A percentile compares a stretch with the other conserved stretches of the same genome.
Evolutionary conservation across 176 grass and related monocot genomes (phyloP).

Genomic region (Carex parvula): DNA sequence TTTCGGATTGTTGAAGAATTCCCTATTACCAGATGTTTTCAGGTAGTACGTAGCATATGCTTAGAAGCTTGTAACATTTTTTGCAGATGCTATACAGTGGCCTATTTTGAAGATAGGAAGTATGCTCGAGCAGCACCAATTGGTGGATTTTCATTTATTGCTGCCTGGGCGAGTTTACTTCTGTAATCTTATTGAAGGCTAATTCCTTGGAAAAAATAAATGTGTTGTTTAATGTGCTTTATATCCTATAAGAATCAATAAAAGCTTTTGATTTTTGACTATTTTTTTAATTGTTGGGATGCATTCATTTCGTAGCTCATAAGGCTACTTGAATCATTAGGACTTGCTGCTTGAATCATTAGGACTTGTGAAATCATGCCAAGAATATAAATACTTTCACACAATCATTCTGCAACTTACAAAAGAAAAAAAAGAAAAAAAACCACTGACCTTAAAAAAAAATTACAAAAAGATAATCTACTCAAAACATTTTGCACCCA

Average conservation of each 20-base stretch:
- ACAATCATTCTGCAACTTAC: background rate
- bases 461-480: background rate
- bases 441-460: background rate
- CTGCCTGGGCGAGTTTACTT: slow-evolving; percentile 82
- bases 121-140: slow-evolving; percentile 61
- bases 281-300: background rate
- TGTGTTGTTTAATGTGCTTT: background rate
- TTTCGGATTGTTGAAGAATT: background rate
- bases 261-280: background rate
- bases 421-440: background rate
- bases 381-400: background rate
- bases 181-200: slow-evolving; percentile 37
- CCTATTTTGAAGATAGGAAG: slow-evolving; percentile 83
- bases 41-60: background rate
- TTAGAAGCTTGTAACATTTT: slow-evolving; percentile 16
- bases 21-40: background rate
- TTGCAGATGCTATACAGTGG: slow-evolving; percentile 73
- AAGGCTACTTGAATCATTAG: background rate
- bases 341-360: background rate
- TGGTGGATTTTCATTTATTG: slow-evolving; percentile 86
- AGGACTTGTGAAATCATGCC: background rate
- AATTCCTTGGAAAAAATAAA: background rate
- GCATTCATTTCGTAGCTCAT: background rate
- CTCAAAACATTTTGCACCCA: background rate
- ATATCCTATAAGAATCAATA: background rate